Conservation (phyloP, 176 grass and related monocot genomes). For the Eragrostis curvula region DNA sequence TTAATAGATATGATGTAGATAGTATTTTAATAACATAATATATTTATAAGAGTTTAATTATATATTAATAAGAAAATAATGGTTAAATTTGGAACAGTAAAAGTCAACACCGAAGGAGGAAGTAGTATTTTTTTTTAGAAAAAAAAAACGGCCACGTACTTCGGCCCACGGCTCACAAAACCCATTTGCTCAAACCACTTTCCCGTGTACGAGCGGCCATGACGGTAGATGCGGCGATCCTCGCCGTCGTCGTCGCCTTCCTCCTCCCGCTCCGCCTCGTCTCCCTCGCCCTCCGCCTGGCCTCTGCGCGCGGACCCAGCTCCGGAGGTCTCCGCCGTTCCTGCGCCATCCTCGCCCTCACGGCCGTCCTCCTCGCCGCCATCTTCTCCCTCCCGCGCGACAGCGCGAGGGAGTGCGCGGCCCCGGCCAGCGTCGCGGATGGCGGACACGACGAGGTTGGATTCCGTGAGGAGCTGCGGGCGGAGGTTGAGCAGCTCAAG, state of each 20-base stretch:
- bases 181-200: neutral
- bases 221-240: conserved; percentile 46
- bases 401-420: conserved; percentile 25
- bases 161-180: neutral
- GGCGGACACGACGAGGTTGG: neutral
- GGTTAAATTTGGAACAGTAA: no score
- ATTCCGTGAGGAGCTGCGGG: conserved; percentile 5
- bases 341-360: conserved; percentile 29
- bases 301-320: conserved; percentile 4
- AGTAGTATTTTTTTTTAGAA: no score
- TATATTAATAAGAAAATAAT: no score
- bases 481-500: conserved; percentile 56
- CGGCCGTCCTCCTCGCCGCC: conserved; percentile 40
- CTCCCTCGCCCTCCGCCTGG: conserved; percentile 43
- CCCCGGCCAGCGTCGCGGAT: neutral
- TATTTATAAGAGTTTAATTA: no score
- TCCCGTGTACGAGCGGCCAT: conserved; percentile 26
- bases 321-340: conserved; percentile 29
- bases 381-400: conserved; percentile 51
- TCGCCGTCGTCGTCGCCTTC: conserved; percentile 45
- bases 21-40: no score
- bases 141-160: neutral
- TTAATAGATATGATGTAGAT: no score
- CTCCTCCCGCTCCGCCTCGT: conserved; percentile 54
- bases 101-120: no score